Conservation (phyloP, 495 filamentous ascomycete genomes). For the Xylaria castorea region DNA sequence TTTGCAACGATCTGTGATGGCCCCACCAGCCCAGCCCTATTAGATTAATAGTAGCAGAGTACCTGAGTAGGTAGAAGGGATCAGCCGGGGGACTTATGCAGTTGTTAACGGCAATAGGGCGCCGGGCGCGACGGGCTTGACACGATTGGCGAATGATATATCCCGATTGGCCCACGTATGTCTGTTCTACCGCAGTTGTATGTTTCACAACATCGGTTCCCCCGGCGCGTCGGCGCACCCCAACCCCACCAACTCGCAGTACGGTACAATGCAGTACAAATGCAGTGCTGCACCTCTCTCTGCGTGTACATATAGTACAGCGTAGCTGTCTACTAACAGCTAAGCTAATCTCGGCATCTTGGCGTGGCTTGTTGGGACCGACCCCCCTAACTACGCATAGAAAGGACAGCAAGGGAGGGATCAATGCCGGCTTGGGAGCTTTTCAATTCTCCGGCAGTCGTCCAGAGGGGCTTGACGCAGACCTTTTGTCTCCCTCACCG, state of each 20-base stretch:
- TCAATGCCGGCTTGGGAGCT: background rate
- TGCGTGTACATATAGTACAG: background rate
- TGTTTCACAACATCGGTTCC: background rate
- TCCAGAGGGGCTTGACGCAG: background rate
- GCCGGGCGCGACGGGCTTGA: background rate
- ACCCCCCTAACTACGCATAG: background rate
- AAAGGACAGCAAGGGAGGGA: background rate
- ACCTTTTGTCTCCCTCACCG: background rate
- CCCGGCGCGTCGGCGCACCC: background rate
- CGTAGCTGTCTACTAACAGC: background rate
- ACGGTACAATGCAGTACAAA: background rate
- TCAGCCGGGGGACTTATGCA: background rate
- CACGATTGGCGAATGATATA: slow-evolving; percentile 8
- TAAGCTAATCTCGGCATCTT: background rate
- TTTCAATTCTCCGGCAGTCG: background rate
- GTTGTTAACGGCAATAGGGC: background rate
- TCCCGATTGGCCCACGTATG: slow-evolving; percentile 16
- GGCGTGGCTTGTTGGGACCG: slow-evolving; percentile 8
- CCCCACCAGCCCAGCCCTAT: background rate
- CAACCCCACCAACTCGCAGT: background rate
- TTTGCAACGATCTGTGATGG: background rate
- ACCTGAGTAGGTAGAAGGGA: no score
- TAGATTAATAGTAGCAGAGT: background rate
- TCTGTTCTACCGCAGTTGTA: background rate
- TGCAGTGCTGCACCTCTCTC: background rate